Evolutionary conservation across 345 rosid species (phyloP).

Genomic region (Ceriops tagal): DNA sequence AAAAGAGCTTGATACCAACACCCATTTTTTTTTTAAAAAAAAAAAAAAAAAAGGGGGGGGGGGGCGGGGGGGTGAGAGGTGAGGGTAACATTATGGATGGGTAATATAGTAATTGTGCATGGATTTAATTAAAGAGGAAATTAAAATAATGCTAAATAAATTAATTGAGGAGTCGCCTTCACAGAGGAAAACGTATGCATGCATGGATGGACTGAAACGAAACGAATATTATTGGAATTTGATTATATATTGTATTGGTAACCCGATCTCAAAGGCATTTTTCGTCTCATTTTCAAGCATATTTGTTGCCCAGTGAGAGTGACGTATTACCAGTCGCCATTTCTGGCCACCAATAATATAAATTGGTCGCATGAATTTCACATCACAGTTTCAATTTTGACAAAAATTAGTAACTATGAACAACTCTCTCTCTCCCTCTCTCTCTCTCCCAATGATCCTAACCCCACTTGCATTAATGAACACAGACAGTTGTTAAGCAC

Average conservation of each 20-base stretch:
- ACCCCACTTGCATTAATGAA: background rate
- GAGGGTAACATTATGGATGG: too few relatives aligned
- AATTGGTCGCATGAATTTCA: background rate
- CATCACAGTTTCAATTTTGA: background rate
- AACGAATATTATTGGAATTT: background rate
- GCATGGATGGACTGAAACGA: background rate
- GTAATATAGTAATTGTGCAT: too few relatives aligned
- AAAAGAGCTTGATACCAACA: too few relatives aligned
- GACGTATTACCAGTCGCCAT: conserved; percentile 18
- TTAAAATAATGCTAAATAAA: background rate
- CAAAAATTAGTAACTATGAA: too few relatives aligned
- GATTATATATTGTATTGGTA: background rate
- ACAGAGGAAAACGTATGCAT: background rate
- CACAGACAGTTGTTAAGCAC: background rate
- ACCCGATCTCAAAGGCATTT: conserved; percentile 7
- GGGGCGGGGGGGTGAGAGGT: too few relatives aligned
- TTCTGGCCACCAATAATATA: conserved; percentile 1
- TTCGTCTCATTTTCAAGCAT: conserved; percentile 14
- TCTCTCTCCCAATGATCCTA: too few relatives aligned
- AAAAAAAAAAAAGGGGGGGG: too few relatives aligned
- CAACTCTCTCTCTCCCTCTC: too few relatives aligned
- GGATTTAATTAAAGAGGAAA: background rate
- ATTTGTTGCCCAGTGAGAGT: conserved; percentile 4
- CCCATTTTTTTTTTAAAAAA: too few relatives aligned
- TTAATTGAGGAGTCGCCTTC: background rate